Base-by-base conservation (phyloP, 169 alveolate species). In the Eimeria maxima region DNA sequence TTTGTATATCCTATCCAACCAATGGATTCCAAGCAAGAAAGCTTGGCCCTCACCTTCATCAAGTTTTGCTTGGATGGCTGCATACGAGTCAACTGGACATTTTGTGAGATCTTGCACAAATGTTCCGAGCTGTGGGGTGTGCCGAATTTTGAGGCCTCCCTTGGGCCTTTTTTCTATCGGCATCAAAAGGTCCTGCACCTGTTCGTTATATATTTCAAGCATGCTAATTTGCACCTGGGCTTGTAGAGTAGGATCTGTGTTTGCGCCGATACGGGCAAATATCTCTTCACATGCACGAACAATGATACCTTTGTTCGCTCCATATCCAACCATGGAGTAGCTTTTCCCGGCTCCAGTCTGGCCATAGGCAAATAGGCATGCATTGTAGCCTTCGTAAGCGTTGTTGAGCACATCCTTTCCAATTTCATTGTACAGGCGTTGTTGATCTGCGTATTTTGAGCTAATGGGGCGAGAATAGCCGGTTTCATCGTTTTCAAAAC, bases 251-350 rank as follows among this genome's bases (percentile, higher is more conserved):
- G 71, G 93, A 87, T 92, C 91, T 14, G n/a, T 76, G 65, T 65
- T 92, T 29, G 83, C 74, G 42, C 65, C 86, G 47, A 86, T 98
- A 65, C 99, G 96, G 44, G 96, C 92, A 96, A 99, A 98, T 71
- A 98, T 98, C 95, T 98, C 99, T 71, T 97, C 98, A 86, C 99
- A 98, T 20, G 99, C 98, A 20, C 98, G 97, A 33, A 99, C 99
- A 22, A 99, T 99, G 53, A 99, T 98, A 65, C 99, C 99, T 76
- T 98, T 98, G 97, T 99, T 99, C n/a, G 98, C 98, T 27, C 99
- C 99, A 96, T 99, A 98, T 42, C 99, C 99, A 44, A 99, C 99
- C 99, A 99, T 98, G 10, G 99, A 97, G 95, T 99, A 99, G 84
- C 99, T 97, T 97, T 99, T 99, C 27, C 99, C 99, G 27, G 99